Conservation (phyloP, 768 basidiomycete species). For the Boletus subparvulus region DNA sequence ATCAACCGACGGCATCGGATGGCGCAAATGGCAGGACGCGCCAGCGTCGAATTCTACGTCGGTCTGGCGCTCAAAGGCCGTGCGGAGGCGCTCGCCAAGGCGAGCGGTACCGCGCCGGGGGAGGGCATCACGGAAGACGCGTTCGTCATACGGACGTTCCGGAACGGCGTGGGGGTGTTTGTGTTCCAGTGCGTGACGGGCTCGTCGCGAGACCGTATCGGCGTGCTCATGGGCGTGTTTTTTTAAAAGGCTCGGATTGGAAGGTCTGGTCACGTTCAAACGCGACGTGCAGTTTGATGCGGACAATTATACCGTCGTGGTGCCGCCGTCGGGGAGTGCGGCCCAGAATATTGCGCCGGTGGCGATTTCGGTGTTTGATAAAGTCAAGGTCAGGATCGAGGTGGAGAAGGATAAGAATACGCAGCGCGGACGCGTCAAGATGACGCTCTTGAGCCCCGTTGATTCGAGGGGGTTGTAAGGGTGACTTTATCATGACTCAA, state of each 20-base stretch:
- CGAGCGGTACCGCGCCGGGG: conserved; percentile 12
- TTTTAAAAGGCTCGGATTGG: conserved; percentile 74
- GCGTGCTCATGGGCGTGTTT: not conserved
- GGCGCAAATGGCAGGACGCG: conserved; percentile 97
- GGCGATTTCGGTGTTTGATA: conserved; percentile 87
- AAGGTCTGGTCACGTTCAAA: conserved; percentile 94
- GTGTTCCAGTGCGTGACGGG: conserved; percentile 67
- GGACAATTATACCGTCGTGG: conserved; percentile 81
- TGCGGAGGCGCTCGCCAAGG: conserved; percentile 40
- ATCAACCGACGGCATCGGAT: conserved; percentile 92
- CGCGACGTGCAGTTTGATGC: conserved; percentile 85
- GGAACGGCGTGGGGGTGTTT: conserved; percentile 96
- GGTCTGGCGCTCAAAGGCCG: conserved; percentile 84
- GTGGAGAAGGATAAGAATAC: conserved; percentile 96
- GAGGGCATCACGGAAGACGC: conserved; percentile 71
- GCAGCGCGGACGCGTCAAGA: conserved; percentile 85
- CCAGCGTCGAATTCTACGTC: conserved; percentile 97
- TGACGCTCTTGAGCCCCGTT: conserved; percentile 69
- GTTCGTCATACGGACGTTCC: conserved; percentile 90
- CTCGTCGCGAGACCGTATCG: no score
- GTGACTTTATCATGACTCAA: not conserved
- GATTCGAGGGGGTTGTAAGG: conserved; percentile 48
- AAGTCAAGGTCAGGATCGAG: conserved; percentile 84
- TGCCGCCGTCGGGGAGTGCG: conserved; percentile 44
- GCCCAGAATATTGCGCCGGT: no score